A percentile compares a stretch with the other conserved stretches of the same genome.
phyloP scores from a whole-genome alignment of 2,329 filamentous ascomycete genomes.

The Aspergillus terreus region DNA sequence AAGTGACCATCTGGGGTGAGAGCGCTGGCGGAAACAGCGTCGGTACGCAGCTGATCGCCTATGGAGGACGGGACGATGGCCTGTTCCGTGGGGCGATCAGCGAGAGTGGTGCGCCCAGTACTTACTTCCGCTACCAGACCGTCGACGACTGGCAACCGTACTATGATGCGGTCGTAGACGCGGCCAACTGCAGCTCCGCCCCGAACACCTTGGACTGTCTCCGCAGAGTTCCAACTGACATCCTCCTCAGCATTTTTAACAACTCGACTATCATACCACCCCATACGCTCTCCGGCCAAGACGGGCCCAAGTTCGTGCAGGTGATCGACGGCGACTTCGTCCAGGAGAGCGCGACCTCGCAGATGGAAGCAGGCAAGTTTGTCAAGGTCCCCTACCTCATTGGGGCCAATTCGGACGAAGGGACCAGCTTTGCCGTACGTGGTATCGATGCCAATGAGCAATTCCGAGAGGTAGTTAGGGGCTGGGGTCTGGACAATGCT shows the following conservation, averaged over 20 bases:
- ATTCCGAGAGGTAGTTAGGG: too few species aligned
- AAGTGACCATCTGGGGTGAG: constrained; percentile 16
- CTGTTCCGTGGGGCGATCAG: constrained; percentile 21
- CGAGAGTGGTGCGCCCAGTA: constrained; percentile 12
- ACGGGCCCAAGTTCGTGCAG: too few species aligned
- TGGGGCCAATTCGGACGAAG: neutral
- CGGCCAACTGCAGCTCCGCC: constrained; percentile 4
- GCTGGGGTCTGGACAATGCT: too few species aligned
- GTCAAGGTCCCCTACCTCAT: constrained; percentile 1
- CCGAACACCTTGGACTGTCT: constrained; percentile 7
- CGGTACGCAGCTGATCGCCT: constrained; percentile 18
- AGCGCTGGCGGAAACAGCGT: constrained; percentile 15
- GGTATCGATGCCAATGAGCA: too few species aligned
- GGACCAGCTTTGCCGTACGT: too few species aligned
- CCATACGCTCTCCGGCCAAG: too few species aligned
- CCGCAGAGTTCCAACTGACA: constrained; percentile 1
- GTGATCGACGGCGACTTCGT: constrained; percentile 7
- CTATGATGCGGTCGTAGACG: constrained; percentile 8
- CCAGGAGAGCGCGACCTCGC: neutral
- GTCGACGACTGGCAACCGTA: constrained; percentile 3
- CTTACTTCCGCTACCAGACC: neutral
- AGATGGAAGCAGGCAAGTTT: neutral
- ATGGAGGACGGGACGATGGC: constrained; percentile 19
- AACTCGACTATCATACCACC: too few species aligned
- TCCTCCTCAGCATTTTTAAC: neutral